These are phyloP conservation scores for Pythium brachiatum DNA, from an alignment of 352 stramenopile species.

Conservation along the genomic window DNA sequence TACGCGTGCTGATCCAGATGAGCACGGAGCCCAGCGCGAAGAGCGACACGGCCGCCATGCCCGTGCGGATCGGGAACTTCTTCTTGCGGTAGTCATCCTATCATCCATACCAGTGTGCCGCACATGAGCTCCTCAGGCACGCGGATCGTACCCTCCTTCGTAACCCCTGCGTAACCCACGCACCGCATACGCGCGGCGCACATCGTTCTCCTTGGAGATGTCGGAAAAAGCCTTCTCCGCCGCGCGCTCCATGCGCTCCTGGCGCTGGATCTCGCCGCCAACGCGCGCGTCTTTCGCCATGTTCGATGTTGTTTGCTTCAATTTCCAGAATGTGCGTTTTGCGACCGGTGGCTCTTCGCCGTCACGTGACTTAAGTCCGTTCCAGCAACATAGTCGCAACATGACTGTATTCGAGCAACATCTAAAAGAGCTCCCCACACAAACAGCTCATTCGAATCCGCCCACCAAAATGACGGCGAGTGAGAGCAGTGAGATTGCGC, in stretches of 20 bases:
- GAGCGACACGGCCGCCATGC: constrained; percentile 62
- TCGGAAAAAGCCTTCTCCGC: constrained; percentile 28
- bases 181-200: constrained; percentile 30
- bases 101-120: no score
- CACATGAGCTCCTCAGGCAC: no score
- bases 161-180: constrained; percentile 15
- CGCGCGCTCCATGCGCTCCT: constrained; percentile 33
- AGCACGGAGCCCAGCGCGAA: constrained; percentile 71
- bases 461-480: background rate
- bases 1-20: constrained; percentile 72
- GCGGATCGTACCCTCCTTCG: no score
- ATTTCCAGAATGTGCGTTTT: background rate
- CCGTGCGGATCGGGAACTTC: constrained; percentile 72
- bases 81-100: constrained; percentile 40
- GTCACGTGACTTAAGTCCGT: constrained; percentile 15
- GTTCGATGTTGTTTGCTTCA: background rate
- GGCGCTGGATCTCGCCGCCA: constrained; percentile 29
- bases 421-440: background rate
- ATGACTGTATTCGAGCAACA: background rate
- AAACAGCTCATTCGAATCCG: background rate
- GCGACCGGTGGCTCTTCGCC: constrained; percentile 22
- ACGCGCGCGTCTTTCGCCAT: constrained; percentile 57
- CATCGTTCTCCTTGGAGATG: constrained; percentile 34
- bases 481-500: constrained; percentile 10
- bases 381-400: background rate